Evolutionary conservation across 129 eudicot species (phyloP).

Genomic region (Lactuca saligna): DNA sequence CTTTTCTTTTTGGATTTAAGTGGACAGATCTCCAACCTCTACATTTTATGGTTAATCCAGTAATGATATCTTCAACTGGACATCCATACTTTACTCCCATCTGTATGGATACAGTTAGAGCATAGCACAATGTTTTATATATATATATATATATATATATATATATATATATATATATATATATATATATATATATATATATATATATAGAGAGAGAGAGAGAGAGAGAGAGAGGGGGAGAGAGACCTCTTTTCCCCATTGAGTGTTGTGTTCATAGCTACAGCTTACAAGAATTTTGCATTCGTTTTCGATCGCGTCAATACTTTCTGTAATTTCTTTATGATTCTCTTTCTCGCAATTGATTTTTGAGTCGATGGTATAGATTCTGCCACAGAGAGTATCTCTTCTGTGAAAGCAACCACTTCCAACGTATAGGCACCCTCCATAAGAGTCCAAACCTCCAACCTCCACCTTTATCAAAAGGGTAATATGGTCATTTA

Average conservation of each 20-base stretch:
- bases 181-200: not conserved
- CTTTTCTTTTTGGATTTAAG: conserved; percentile 38
- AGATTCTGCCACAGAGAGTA: conserved; percentile 36
- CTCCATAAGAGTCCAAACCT: conserved; percentile 46
- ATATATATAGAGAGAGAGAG: too few species aligned
- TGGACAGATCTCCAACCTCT: conserved; percentile 45
- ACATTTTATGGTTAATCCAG: conserved; percentile 41
- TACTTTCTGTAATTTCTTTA: conserved; percentile 1
- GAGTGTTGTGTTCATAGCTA: conserved; percentile 38
- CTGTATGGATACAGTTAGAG: conserved; percentile 11
- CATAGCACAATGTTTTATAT: not conserved
- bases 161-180: too few species aligned
- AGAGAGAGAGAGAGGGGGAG: conserved; percentile 11
- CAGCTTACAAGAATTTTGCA: conserved; percentile 39
- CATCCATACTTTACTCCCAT: conserved; percentile 47
- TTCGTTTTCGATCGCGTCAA: conserved; percentile 30
- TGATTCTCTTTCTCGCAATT: conserved; percentile 19
- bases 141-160: too few species aligned
- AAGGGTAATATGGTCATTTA: conserved; percentile 8
- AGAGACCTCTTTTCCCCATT: conserved; percentile 52
- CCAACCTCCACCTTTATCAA: conserved; percentile 44
- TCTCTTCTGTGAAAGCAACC: conserved; percentile 61
- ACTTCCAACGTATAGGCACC: conserved; percentile 40
- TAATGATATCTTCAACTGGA: conserved; percentile 45
- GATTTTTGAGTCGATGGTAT: conserved; percentile 10